A percentile compares a stretch with the other conserved stretches of the same genome.
Conservation (phyloP, 139 green algal genomes). For the Tetradesmus obliquus region DNA sequence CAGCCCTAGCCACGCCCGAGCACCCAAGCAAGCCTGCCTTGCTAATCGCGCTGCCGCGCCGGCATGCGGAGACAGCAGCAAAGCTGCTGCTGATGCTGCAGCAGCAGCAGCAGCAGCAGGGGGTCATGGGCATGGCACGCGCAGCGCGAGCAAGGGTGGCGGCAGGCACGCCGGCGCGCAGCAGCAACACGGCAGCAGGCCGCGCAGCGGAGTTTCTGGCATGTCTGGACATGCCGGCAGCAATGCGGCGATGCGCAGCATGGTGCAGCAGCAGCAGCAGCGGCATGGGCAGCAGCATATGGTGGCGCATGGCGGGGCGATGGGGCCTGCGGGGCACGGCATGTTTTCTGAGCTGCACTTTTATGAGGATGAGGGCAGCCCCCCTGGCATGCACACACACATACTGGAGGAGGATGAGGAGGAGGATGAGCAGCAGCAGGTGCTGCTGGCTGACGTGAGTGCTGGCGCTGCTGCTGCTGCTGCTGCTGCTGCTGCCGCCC, state of each 20-base stretch:
- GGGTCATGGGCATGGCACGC: neutral
- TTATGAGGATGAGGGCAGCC: constrained; percentile 35
- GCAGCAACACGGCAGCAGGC: neutral
- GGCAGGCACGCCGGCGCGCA: neutral
- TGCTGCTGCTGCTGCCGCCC: too few species aligned
- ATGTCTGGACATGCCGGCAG: neutral
- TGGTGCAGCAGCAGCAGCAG: neutral
- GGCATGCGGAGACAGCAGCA: neutral
- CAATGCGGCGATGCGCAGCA: neutral
- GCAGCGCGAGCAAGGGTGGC: neutral
- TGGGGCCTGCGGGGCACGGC: neutral
- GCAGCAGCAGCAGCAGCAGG: constrained; percentile 1
- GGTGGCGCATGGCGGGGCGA: neutral
- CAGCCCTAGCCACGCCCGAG: neutral
- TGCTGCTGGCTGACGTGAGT: neutral
- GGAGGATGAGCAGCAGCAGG: neutral
- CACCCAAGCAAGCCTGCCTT: neutral
- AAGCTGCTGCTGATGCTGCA: neutral
- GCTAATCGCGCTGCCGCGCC: neutral
- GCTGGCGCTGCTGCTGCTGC: neutral
- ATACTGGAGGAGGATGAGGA: constrained; percentile 31
- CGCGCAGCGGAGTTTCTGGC: neutral
- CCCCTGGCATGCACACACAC: constrained; percentile 22
- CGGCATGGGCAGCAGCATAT: constrained; percentile 4
- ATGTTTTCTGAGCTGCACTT: neutral